phyloP scores from a whole-genome alignment of 331 rosid genomes.

The Malus hybrid region DNA sequence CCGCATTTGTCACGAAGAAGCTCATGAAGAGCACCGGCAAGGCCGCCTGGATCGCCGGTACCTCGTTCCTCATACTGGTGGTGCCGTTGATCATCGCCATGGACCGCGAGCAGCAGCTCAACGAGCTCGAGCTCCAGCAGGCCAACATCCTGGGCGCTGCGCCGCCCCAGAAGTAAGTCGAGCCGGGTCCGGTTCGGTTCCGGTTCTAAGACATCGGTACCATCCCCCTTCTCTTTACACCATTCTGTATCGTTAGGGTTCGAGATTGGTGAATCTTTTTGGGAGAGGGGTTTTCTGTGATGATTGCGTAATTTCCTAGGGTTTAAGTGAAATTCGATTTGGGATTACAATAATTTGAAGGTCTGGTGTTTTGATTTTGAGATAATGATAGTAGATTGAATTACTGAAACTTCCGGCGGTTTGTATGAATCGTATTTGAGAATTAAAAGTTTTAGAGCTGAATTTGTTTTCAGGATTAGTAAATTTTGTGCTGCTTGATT shows the following conservation, averaged over 20 bases:
- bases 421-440: background rate
- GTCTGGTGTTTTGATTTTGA: background rate
- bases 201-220: background rate
- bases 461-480: background rate
- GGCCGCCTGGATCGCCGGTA: constrained; percentile 97
- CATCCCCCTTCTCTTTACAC: background rate
- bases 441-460: background rate
- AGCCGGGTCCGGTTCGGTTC: background rate
- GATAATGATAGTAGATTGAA: background rate
- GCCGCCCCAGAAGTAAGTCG: constrained; percentile 30
- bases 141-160: constrained; percentile 80
- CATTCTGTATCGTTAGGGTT: background rate
- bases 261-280: background rate
- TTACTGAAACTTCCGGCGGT: background rate
- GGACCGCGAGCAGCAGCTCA: constrained; percentile 98
- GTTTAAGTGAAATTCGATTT: background rate
- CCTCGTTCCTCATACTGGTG: constrained; percentile 69
- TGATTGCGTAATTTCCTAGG: background rate
- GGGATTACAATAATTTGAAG: background rate
- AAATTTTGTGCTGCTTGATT: background rate
- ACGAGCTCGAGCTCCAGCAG: constrained; percentile 87
- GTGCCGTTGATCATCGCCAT: constrained; percentile 89
- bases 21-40: constrained; percentile 85
- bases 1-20: constrained; percentile 49
- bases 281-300: background rate